phyloP scores from a whole-genome alignment of 2,329 filamentous ascomycete species.

The Penicillium sp. region DNA sequence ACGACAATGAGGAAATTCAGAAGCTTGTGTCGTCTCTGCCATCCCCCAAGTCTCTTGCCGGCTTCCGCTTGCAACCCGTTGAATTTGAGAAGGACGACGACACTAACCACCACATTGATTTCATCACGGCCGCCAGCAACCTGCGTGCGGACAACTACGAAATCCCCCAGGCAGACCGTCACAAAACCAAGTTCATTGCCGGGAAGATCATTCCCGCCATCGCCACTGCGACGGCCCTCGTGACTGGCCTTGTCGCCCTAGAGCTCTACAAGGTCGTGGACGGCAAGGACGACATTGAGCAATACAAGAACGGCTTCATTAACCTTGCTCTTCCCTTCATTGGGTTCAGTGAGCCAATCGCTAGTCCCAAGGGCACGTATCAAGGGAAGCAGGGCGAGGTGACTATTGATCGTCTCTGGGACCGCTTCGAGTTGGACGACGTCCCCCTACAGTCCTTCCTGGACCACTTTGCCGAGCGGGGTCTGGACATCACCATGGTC shows the following conservation, averaged over 20 bases:
- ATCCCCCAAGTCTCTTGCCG: constrained; percentile 69
- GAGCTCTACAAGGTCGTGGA: constrained; percentile 97
- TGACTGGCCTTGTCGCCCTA: constrained; percentile 85
- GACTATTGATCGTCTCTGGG: constrained; percentile 92
- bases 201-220: constrained; percentile 99
- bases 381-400: constrained; percentile 69
- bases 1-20: constrained; percentile 71
- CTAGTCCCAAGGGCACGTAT: constrained; percentile 88
- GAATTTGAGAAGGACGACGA: constrained; percentile 99
- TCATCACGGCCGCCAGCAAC: constrained; percentile 96
- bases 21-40: constrained; percentile 69
- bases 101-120: constrained; percentile 96
- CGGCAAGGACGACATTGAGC: constrained; percentile 91
- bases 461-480: constrained; percentile 71
- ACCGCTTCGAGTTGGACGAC: constrained; percentile 86
- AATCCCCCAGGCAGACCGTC: constrained; percentile 82
- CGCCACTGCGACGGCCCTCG: constrained; percentile 90
- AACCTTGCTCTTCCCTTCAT: constrained; percentile 97
- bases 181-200: constrained; percentile 99
- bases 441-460: constrained; percentile 80
- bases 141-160: constrained; percentile 97
- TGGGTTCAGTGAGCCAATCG: constrained; percentile 94
- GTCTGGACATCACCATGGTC: constrained; percentile 81
- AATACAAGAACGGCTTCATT: constrained; percentile 99
- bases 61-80: constrained; percentile 83